Percentiles rank a stretch among this genome's conserved stretches.
Evolutionary conservation across 2,329 filamentous ascomycete genomes (phyloP).

Genomic region (Apiospora hydei): DNA sequence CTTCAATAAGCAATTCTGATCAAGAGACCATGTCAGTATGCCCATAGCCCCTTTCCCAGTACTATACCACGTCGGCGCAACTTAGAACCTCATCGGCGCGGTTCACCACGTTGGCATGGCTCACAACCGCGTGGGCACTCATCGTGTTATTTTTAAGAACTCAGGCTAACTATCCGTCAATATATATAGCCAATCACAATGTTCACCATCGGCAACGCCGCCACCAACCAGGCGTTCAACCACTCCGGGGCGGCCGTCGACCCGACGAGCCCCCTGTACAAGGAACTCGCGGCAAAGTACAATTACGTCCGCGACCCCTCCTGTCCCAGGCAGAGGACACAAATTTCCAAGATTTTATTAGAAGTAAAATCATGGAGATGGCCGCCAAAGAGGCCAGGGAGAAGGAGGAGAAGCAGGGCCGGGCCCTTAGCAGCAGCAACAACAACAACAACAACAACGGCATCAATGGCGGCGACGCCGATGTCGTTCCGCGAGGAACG

Average conservation of each 20-base stretch:
- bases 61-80: neutral
- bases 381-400: neutral
- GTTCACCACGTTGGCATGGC: too few species aligned
- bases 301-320: constrained; percentile 1
- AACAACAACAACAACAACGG: neutral
- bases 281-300: neutral
- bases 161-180: neutral
- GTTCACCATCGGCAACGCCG: constrained; percentile 8
- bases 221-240: neutral
- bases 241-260: neutral
- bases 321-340: neutral
- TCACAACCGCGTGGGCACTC: neutral
- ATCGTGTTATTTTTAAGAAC: too few species aligned
- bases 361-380: neutral
- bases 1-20: neutral
- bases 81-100: neutral
- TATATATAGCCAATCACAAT: neutral
- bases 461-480: neutral
- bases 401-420: neutral
- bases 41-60: neutral
- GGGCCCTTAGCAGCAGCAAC: neutral
- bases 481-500: neutral
- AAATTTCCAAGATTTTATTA: constrained; percentile 10
- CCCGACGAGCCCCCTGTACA: constrained; percentile 2
- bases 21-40: neutral